A percentile compares a stretch with the other conserved stretches of the same genome.
phyloP scores from a whole-genome alignment of 805 yeast species.

The Monosporozyma unispora region DNA sequence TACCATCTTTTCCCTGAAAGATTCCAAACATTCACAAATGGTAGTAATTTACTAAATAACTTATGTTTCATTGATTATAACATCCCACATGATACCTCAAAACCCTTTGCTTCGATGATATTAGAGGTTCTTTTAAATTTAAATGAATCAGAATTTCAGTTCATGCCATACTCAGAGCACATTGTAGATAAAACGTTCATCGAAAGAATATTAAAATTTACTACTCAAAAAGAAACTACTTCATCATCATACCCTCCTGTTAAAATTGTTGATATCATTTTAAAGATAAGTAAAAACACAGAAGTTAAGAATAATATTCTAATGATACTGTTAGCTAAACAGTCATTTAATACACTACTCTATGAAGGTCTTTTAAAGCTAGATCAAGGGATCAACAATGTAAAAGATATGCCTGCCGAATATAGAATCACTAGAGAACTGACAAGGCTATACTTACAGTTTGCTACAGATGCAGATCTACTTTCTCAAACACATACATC shows the following conservation, averaged over 20 bases:
- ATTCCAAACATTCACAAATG: neutral
- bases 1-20: slow-evolving; percentile 1
- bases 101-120: neutral
- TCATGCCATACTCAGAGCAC: neutral
- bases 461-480: slow-evolving; percentile 26
- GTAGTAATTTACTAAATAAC: neutral
- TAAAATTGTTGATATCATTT: neutral
- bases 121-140: neutral
- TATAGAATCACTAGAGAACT: slow-evolving; percentile 13
- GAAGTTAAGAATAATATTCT: slow-evolving; percentile 4
- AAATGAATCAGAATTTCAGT: neutral
- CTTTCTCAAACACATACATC: slow-evolving; percentile 8
- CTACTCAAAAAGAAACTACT: neutral
- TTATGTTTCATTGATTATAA: slow-evolving; percentile 1
- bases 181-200: neutral
- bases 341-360: neutral
- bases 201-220: neutral
- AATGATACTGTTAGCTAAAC: slow-evolving; percentile 1
- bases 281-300: neutral
- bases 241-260: neutral
- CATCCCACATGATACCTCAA: neutral
- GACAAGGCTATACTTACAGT: slow-evolving; percentile 17
- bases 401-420: neutral
- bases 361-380: neutral
- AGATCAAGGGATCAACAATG: neutral